Evolutionary conservation across 1,139 yeast genomes (phyloP).

Genomic region (Suhomyces kunorum): DNA sequence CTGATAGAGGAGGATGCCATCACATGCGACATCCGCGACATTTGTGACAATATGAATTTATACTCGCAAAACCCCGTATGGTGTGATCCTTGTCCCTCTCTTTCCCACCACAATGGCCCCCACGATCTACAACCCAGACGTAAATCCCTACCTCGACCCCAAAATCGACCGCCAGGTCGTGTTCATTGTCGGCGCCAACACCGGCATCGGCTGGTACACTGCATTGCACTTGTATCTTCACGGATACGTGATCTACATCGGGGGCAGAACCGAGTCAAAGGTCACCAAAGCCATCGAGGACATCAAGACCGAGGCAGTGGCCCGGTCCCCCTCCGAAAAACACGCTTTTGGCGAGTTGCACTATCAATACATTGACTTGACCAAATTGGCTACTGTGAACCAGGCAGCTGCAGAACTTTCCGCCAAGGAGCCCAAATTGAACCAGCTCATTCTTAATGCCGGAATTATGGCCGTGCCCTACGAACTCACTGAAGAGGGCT

Average conservation of each 20-base stretch:
- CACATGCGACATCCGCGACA: no score
- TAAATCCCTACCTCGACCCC: constrained; percentile 44
- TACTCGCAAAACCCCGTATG: neutral
- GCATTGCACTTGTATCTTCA: constrained; percentile 75
- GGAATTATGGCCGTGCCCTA: constrained; percentile 45
- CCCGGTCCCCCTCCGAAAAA: constrained; percentile 16
- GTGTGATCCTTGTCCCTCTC: no score
- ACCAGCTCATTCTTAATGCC: constrained; percentile 43
- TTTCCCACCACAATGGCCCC: neutral
- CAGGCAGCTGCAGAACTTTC: constrained; percentile 31
- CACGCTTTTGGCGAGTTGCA: constrained; percentile 28
- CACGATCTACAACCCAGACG: constrained; percentile 25
- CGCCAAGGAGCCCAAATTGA: constrained; percentile 29
- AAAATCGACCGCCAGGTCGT: constrained; percentile 55
- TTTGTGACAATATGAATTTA: no score
- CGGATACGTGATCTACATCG: constrained; percentile 73
- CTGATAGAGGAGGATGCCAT: no score
- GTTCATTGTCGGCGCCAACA: constrained; percentile 76
- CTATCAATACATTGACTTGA: constrained; percentile 35
- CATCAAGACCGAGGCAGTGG: constrained; percentile 54
- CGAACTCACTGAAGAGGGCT: constrained; percentile 37
- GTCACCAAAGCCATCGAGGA: constrained; percentile 58
- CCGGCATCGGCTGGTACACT: constrained; percentile 80
- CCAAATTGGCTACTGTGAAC: constrained; percentile 32
- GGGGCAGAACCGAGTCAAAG: constrained; percentile 63